Percentiles rank a stretch among this genome's conserved stretches.
Conservation (phyloP, 352 stramenopile genomes). For the Phytopythium chamaehyphon region DNA sequence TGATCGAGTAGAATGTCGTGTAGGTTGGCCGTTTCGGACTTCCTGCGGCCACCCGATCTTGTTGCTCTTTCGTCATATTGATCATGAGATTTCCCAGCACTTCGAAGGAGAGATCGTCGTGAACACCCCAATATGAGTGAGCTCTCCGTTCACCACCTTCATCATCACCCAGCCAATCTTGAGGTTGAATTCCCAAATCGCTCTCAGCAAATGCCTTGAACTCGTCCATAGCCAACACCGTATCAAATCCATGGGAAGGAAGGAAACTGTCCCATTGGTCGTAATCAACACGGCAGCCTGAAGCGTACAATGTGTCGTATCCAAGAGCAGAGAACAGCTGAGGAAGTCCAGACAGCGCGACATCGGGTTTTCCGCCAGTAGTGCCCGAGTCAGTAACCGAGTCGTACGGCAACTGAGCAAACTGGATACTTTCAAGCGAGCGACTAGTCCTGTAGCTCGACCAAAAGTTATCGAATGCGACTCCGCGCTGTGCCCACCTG, state of each 20-base stretch:
- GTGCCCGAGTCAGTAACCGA: conserved; percentile 31
- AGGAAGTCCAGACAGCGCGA: conserved; percentile 33
- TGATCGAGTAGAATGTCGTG: conserved; percentile 58
- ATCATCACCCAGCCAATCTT: conserved; percentile 25
- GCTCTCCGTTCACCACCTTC: conserved; percentile 11
- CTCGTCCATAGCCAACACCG: conserved; percentile 31
- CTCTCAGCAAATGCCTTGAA: conserved; percentile 32
- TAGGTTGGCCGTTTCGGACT: conserved; percentile 40
- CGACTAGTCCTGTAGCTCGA: conserved; percentile 58
- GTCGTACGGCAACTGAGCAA: conserved; percentile 44
- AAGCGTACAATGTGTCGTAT: conserved; percentile 46
- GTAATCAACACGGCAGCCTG: conserved; percentile 37
- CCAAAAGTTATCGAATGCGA: conserved; percentile 56
- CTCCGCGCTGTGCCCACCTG: conserved; percentile 34
- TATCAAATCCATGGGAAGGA: conserved; percentile 45
- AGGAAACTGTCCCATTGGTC: conserved; percentile 49
- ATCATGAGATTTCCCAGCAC: conserved; percentile 44
- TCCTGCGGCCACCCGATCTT: conserved; percentile 9
- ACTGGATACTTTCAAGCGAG: conserved; percentile 51
- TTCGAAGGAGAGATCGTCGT: conserved; percentile 47
- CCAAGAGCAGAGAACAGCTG: conserved; percentile 49
- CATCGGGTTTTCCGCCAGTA: conserved; percentile 17
- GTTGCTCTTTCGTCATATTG: conserved; percentile 40
- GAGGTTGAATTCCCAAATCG: conserved; percentile 21
- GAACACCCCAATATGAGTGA: conserved; percentile 34